Evolutionary conservation across 352 stramenopile genomes (phyloP).

Genomic region (Phytopythium vexans): DNA sequence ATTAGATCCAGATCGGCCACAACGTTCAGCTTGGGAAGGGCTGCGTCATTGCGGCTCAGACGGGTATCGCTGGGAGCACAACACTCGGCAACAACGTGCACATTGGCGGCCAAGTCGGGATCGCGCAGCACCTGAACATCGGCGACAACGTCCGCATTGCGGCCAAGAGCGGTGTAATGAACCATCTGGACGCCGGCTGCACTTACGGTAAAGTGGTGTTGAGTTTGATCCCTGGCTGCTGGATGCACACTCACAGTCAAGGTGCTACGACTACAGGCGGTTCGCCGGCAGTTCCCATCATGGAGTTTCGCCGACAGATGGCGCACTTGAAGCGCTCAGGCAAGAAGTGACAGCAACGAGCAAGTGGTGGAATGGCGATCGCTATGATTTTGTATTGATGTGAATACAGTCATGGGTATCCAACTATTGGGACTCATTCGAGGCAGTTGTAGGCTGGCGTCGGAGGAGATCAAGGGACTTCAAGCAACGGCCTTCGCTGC

Average conservation of each 20-base stretch:
- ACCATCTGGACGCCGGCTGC: conserved; percentile 42
- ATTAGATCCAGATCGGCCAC: conserved; percentile 83
- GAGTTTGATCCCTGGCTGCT: conserved; percentile 4
- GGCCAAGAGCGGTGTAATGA: conserved; percentile 84
- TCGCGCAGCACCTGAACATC: conserved; percentile 77
- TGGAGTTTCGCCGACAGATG: conserved; percentile 79
- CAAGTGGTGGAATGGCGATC: too few species aligned
- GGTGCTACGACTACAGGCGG: conserved; percentile 30
- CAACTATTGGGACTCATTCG: too few species aligned
- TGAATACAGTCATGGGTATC: too few species aligned
- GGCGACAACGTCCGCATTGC: conserved; percentile 83
- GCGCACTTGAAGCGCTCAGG: conserved; percentile 38
- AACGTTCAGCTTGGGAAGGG: conserved; percentile 74
- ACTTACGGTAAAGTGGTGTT: conserved; percentile 45
- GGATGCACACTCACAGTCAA: conserved; percentile 3
- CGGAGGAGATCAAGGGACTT: not conserved
- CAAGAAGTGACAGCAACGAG: conserved; percentile 29
- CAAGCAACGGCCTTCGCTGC: conserved; percentile 41
- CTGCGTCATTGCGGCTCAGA: conserved; percentile 79
- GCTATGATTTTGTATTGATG: too few species aligned
- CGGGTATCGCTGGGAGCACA: conserved; percentile 80
- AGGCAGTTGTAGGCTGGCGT: too few species aligned
- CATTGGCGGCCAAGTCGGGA: conserved; percentile 79
- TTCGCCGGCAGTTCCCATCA: conserved; percentile 70
- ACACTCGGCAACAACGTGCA: conserved; percentile 72